Conservation (phyloP, 345 rosid genomes). For the Acer negundo region DNA sequence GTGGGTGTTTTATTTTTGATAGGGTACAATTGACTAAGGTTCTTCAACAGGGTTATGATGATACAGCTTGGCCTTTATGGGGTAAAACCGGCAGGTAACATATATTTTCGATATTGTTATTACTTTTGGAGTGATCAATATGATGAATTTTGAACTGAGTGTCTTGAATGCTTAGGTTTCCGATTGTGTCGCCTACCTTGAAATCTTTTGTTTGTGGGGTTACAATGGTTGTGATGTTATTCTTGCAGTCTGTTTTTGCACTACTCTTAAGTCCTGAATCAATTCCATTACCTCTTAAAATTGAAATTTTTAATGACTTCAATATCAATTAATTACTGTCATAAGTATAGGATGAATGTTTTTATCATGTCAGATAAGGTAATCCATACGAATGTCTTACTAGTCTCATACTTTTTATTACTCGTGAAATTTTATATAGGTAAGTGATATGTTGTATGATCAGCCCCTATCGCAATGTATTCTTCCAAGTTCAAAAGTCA, state of each 20-base stretch:
- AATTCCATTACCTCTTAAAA: background rate
- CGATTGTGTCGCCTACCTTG: background rate
- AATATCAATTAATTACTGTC: background rate
- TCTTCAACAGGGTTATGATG: constrained; percentile 77
- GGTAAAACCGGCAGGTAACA: constrained; percentile 79
- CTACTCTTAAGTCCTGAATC: background rate
- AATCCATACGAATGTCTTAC: background rate
- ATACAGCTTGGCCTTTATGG: constrained; percentile 74
- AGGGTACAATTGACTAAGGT: constrained; percentile 82
- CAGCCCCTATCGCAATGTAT: background rate
- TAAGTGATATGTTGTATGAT: background rate
- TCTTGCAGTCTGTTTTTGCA: background rate
- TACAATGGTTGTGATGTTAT: background rate
- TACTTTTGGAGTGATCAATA: background rate
- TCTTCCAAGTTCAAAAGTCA: background rate
- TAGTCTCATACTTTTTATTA: background rate
- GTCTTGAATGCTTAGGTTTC: background rate
- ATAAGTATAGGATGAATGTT: background rate
- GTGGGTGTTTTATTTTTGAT: constrained; percentile 8
- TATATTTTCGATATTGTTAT: background rate
- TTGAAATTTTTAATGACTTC: too few species aligned
- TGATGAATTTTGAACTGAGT: background rate
- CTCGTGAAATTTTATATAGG: background rate
- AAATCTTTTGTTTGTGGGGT: background rate
- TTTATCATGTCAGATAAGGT: background rate